Base-by-base conservation (phyloP, 2,329 filamentous ascomycete genomes). In the Seiridium cupressi region DNA sequence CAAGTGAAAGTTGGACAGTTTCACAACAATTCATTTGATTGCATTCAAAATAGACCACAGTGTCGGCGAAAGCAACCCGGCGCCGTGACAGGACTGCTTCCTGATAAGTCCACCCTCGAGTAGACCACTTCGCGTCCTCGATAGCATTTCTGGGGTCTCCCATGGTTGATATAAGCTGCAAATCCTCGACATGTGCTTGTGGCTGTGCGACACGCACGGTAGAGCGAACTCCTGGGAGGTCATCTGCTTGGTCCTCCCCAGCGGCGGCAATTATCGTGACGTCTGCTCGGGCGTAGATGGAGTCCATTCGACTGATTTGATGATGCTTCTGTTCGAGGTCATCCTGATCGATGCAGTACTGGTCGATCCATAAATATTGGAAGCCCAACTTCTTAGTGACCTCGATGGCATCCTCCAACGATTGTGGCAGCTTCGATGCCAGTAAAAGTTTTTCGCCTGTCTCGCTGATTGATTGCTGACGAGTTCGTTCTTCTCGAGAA, bases 341-440 rank as follows among this genome's bases (percentile, higher is more conserved):
- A 11, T 46, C 44, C 10, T 60, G 53, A 13, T 34, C 13, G 26
- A 60, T 57, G 47, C 58, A 60, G n/a, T 55, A 46, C n/a, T 34
- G 44, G 34, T 60, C 58, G 3, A 44, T 38, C 58, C 58, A 60
- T 10, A 60, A 31, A 5, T 69, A 73, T 3, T 54, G 59, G 11
- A 61, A 62, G 0, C 66, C 68, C 9, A 72, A 32, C 32, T 11
- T 4, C 47, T 13, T 32, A 10, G 51, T 10, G 32, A 44, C 9
- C 10, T 34, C 34, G 4, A 49, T 38, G 8, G 55, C 42, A 49
- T 57, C 55, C 32, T 57, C 55, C 8, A 57, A 35, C 5, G 32
- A 13, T 9, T 36, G 9, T 13, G 40, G 36, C 18, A 44, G 11
- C 13, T 40, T 55, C n/a, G 18, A 26, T 26, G 18, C 18, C 18